These are phyloP conservation scores for Tolypocladium ophioglossoides DNA, from an alignment of 2,329 filamentous ascomycete genomes.

Conservation along the genomic window DNA sequence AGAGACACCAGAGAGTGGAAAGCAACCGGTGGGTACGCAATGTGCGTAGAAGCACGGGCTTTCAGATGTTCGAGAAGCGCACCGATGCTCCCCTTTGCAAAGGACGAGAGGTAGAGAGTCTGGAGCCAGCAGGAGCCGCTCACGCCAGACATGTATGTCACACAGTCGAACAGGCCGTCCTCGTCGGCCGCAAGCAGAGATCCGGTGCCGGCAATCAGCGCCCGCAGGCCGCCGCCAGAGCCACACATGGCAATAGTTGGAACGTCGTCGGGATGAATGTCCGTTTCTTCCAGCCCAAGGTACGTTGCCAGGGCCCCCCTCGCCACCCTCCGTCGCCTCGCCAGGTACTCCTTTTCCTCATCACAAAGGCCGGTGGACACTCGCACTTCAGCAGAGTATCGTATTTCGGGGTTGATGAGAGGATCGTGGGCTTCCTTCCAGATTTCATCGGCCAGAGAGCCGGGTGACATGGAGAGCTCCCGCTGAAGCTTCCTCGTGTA, in stretches of 20 bases:
- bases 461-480: conserved; percentile 78
- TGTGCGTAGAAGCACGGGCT: conserved; percentile 72
- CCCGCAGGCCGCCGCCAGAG: conserved; percentile 82
- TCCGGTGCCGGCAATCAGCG: conserved; percentile 81
- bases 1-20: conserved; percentile 73
- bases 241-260: conserved; percentile 90
- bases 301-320: conserved; percentile 71
- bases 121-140: conserved; percentile 97
- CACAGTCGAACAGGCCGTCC: conserved; percentile 83
- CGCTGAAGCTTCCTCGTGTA: conserved; percentile 75
- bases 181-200: conserved; percentile 78
- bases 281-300: conserved; percentile 62
- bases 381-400: conserved; percentile 69
- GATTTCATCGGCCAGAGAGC: conserved; percentile 83
- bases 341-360: conserved; percentile 69
- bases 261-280: conserved; percentile 87
- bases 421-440: conserved; percentile 87
- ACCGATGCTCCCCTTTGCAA: conserved; percentile 57
- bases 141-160: conserved; percentile 90
- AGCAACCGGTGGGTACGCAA: conserved; percentile 82
- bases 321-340: conserved; percentile 57
- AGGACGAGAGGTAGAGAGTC: conserved; percentile 64
- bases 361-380: conserved; percentile 72
- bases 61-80: conserved; percentile 78
- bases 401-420: conserved; percentile 75